Base-by-base conservation (phyloP, 129 eudicot genomes). In the Saussurea involucrata region DNA sequence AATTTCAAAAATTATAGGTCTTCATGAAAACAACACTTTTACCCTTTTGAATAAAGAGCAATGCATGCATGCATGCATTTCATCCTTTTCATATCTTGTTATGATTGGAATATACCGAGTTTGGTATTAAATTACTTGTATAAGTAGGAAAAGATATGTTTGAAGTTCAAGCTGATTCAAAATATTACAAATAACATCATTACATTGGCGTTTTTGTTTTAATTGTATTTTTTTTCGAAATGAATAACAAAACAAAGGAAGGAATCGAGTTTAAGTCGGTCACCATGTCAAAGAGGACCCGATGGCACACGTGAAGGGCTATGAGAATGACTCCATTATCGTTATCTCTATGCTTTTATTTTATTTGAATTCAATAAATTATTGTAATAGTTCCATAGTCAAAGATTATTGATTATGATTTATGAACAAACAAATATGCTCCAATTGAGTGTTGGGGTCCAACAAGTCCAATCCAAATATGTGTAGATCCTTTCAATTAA, bases 371-470 rank as follows among this genome's bases (percentile, higher is more conserved):
- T 24, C 22, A 24, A 13, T 12, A 61, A 55, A 40, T 34, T 60
- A 42, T 58, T 60, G 42, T 11, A 74, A 74, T 80, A 18, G 60
- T 80, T 73, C 24, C 58, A n/a, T 74, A 73, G 75, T 80, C 75
- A 80, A 80, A 80, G 53, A 73, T 74, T 17, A 68, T 36, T 67
- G 84, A 80, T 74, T 37, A 36, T 37, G 80, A 80, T 74, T 18
- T 57, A 74, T 74, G 80, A 80, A 74, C 84, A 80, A 80, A 67
- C 75, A 74, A 66, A 80, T 80, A 66, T 73, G 58, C 83, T 72
- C 78, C 69, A 65, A 66, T 60, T 55, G 77, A 79, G 24, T 66
- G 63, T 73, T 68, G 40, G 70, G 71, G 80, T 73, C 82, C 77
- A 60, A 27, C 32, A 28, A 71, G 71, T 71, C 77, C 82, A 11